These are phyloP conservation scores for Ensete ventricosum DNA, from an alignment of 176 grass and related monocot species.

Conservation along the genomic window DNA sequence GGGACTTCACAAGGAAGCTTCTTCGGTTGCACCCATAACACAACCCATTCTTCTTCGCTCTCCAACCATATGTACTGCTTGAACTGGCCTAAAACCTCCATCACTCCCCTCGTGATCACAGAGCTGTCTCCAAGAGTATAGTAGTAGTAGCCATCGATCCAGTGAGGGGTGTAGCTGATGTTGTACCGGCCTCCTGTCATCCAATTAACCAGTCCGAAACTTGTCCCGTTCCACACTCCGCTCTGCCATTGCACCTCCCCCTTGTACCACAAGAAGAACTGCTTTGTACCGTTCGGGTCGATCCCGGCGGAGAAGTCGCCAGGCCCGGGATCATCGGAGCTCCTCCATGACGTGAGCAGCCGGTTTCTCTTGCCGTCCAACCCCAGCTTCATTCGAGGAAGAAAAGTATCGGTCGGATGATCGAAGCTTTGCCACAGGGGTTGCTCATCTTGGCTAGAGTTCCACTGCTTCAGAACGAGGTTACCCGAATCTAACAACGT, in stretches of 20 bases:
- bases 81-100: not conserved
- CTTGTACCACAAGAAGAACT: not conserved
- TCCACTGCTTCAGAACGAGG: not conserved
- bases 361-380: not conserved
- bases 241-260: not conserved
- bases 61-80: not conserved
- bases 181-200: too few species aligned
- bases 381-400: not conserved
- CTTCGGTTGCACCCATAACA: not conserved
- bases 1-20: not conserved
- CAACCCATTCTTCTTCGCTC: not conserved
- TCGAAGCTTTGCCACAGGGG: not conserved
- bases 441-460: not conserved
- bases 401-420: not conserved
- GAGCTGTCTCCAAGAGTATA: too few species aligned
- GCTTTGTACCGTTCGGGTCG: not conserved
- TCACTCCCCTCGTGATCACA: too few species aligned
- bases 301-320: not conserved
- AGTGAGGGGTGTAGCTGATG: too few species aligned
- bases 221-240: not conserved
- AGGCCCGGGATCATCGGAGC: not conserved
- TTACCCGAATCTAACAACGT: not conserved
- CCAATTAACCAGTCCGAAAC: too few species aligned
- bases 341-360: not conserved
- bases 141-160: too few species aligned